phyloP scores from a whole-genome alignment of 257 asterid genomes.

The Nicotiana tabacum region DNA sequence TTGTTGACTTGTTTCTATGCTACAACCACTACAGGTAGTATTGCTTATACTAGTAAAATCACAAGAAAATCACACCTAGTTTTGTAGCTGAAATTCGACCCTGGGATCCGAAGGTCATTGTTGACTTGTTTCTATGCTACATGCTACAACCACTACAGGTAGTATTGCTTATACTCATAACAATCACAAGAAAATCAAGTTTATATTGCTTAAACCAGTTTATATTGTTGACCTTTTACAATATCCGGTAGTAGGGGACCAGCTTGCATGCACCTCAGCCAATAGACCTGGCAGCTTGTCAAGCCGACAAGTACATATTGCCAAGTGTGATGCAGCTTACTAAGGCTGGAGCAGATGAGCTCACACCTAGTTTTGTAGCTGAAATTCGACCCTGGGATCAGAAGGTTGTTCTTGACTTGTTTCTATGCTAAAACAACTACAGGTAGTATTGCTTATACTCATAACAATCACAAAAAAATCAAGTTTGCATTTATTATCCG shows the following conservation, averaged over 20 bases:
- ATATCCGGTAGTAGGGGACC: neutral
- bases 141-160: no score
- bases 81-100: no score
- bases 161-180: no score
- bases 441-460: neutral
- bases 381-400: neutral
- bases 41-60: neutral
- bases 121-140: no score
- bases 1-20: neutral
- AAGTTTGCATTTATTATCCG: neutral
- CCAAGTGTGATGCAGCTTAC: conserved; percentile 3
- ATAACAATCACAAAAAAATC: neutral
- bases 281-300: neutral
- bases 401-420: neutral
- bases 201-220: neutral
- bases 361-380: neutral
- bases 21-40: neutral
- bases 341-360: conserved; percentile 6
- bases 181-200: conserved; percentile 1
- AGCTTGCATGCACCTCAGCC: neutral
- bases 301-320: neutral
- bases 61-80: no score
- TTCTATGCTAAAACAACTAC: neutral
- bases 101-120: no score
- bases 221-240: neutral